Percentiles rank a stretch among this genome's conserved stretches.
These are phyloP conservation scores for Teunomyces pallodes DNA, from an alignment of 805 yeast genomes.

Conservation along the genomic window DNA sequence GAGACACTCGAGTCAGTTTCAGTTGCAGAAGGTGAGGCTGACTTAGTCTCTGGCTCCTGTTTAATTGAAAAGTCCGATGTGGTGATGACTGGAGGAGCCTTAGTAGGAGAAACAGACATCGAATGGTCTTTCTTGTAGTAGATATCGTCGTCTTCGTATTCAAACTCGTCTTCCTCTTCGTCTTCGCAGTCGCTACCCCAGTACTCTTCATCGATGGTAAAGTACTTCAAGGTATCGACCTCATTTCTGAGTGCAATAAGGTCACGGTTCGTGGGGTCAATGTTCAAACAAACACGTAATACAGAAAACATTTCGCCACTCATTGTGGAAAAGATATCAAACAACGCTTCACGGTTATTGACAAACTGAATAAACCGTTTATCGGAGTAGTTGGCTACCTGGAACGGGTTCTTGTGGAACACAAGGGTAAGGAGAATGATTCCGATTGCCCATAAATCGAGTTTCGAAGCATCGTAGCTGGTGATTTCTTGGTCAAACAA, in stretches of 20 bases:
- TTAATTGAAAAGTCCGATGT: constrained; percentile 6
- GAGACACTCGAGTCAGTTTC: constrained; percentile 9
- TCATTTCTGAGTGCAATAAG: constrained; percentile 59
- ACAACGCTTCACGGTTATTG: constrained; percentile 80
- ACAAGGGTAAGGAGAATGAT: constrained; percentile 77
- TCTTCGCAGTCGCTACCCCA: constrained; percentile 52
- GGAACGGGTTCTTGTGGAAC: constrained; percentile 87
- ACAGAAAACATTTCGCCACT: constrained; percentile 84
- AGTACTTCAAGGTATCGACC: constrained; percentile 55
- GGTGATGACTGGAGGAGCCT: constrained; percentile 7
- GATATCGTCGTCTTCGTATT: constrained; percentile 23
- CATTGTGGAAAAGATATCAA: constrained; percentile 89
- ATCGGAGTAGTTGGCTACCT: constrained; percentile 75
- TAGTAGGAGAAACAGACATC: constrained; percentile 14
- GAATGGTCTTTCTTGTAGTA: constrained; percentile 9
- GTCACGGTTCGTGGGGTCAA: constrained; percentile 85
- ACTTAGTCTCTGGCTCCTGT: neutral
- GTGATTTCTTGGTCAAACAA: constrained; percentile 61
- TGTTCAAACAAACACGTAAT: constrained; percentile 69
- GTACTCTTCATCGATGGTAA: constrained; percentile 76
- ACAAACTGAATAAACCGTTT: constrained; percentile 83
- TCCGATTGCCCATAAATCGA: constrained; percentile 89
- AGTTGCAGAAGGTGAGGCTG: constrained; percentile 6
- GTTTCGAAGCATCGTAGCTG: constrained; percentile 73
- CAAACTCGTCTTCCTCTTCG: constrained; percentile 29